Evolutionary conservation across 1,284 basidiomycete species (phyloP).

Genomic region (Trametes polyzona): DNA sequence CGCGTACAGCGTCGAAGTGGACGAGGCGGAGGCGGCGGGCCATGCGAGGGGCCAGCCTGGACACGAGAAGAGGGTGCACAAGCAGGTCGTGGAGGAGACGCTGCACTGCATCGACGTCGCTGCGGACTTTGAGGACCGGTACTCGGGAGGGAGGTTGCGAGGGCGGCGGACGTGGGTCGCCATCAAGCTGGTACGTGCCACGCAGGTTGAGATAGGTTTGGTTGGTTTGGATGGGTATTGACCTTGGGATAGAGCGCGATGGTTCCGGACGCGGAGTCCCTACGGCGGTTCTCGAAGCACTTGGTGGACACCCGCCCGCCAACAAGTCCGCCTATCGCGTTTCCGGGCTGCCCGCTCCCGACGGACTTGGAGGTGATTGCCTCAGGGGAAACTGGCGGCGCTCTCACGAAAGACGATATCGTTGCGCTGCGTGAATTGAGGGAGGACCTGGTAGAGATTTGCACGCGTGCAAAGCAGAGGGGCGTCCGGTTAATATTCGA

Average conservation of each 20-base stretch:
- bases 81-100: constrained; percentile 72
- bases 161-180: constrained; percentile 78
- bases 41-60: constrained; percentile 24
- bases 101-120: constrained; percentile 75
- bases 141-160: constrained; percentile 32
- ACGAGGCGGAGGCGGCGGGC: constrained; percentile 56
- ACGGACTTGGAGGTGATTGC: constrained; percentile 54
- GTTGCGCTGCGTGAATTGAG: constrained; percentile 62
- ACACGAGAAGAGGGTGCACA: constrained; percentile 42
- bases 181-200: constrained; percentile 69
- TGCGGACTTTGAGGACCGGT: constrained; percentile 77
- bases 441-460: constrained; percentile 59
- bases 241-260: constrained; percentile 55
- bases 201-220: background rate
- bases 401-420: constrained; percentile 58
- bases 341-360: constrained; percentile 63
- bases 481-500: constrained; percentile 76
- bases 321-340: constrained; percentile 48
- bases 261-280: constrained; percentile 56
- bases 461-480: constrained; percentile 56
- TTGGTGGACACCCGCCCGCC: constrained; percentile 46
- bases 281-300: constrained; percentile 59
- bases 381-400: constrained; percentile 6
- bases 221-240: background rate
- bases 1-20: constrained; percentile 86